Base-by-base conservation (phyloP, 345 rosid genomes). In the Passiflora organensis region DNA sequence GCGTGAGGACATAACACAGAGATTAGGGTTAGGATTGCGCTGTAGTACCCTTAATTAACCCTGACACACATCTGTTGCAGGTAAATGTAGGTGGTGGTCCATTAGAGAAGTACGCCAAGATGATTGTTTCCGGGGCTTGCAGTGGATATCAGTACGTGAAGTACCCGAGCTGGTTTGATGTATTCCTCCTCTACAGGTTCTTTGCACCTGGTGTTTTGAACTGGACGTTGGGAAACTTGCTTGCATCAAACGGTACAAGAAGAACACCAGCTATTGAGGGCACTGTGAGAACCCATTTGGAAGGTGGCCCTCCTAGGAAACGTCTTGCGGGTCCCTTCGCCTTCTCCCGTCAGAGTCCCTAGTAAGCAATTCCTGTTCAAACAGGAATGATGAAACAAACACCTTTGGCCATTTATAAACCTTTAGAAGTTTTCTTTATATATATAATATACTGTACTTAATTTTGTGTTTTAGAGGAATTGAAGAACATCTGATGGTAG, bases 121-220 rank as follows among this genome's bases (percentile, higher is more conserved):
- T 80, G 75, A 86, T 93, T 9, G 95, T 89, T 39, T 58, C 82
- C 0, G 91, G 95, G 38, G 96, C 95, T 41, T 89, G 95, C 32
- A 68, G 85, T 16, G 89, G 96, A 46, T 80, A 89, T 10, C 62
- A 80, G 0, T 84, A 81, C 9, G 95, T 82, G 32, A 86, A 84
- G 69, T 84, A 53, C 43, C 90, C 96, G 3, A 84, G 84, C 60
- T 91, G 96, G 98, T 79, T 86, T 0, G 96, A 86, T 45, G 65
- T 77, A 46, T 87, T 87, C 73, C 82, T 81, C 48, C 66, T 87
- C 5, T 91, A 75, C 43, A 67, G 94, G 64, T 80, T 72, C 53
- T 91, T 91, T 55, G 80, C 86, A 0, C 96, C 91, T 0, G 75
- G 70, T 42, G 71, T 87, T 28, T 81, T 93, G 45, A 77, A 76